Percentiles rank a stretch among this genome's conserved stretches.
Conservation (phyloP, 140 eudicot species). For the Stevia rebaudiana region DNA sequence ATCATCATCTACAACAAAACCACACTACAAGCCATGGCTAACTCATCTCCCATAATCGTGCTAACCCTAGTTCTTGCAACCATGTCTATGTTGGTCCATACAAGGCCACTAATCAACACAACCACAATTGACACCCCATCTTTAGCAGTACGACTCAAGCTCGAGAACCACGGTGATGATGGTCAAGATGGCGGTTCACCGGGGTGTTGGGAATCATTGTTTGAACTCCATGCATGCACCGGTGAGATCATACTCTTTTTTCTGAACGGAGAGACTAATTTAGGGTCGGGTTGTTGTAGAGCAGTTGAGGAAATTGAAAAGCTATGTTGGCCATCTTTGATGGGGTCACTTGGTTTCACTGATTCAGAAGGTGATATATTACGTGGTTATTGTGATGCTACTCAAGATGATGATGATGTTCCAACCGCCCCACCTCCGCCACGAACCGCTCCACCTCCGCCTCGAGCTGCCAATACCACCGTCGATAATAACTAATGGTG, state of each 20-base stretch:
- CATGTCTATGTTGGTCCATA: conserved; percentile 4
- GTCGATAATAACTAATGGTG: background rate
- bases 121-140: conserved; percentile 1
- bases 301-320: conserved; percentile 42
- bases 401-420: background rate
- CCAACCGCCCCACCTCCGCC: conserved; percentile 21
- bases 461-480: background rate
- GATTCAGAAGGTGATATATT: conserved; percentile 51
- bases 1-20: background rate
- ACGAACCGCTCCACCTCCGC: conserved; percentile 14
- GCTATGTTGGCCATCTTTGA: conserved; percentile 57
- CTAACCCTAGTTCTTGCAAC: conserved; percentile 16
- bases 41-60: background rate
- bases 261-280: conserved; percentile 51
- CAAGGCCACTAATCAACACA: conserved; percentile 25
- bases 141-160: conserved; percentile 33
- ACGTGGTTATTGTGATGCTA: conserved; percentile 58
- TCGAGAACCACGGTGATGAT: conserved; percentile 8
- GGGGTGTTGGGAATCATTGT: conserved; percentile 55
- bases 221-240: conserved; percentile 50
- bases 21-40: conserved; percentile 20
- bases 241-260: conserved; percentile 61
- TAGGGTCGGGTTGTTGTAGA: conserved; percentile 50
- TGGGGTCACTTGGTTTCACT: conserved; percentile 50
- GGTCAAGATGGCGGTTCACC: conserved; percentile 27